Evolutionary conservation across 2,329 filamentous ascomycete genomes (phyloP), one percentile per base, ranked within the genome.

Genomic region (Cladophialophora bantiana): DNA sequence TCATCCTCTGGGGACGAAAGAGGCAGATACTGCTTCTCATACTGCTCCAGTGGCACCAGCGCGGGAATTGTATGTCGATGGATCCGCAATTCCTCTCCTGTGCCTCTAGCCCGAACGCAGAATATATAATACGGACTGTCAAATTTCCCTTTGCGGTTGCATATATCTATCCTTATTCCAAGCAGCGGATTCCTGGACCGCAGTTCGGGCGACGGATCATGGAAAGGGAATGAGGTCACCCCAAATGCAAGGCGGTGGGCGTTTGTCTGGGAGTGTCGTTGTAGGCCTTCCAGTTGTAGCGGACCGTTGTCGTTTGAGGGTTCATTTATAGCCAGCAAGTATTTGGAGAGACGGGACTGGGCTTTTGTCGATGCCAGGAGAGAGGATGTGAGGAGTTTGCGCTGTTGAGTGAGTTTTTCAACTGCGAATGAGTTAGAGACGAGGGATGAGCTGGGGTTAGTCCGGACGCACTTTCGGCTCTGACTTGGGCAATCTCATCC

Each of bases 11-110:
- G 18, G 7, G 35, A 38, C 1, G 72, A 67, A 4, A 68, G 26
- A 5, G 75, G 71, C 1, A 82, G 74, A 69, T 79, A 81, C 13
- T 71, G 68, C 15, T 73, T 66, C 69, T 79, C 79, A 9, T 83
- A 71, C 38, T 75, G 75, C 9, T 75, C 66, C 9, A 83, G 64
- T 0, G 80, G 75, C 18, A 83, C 80, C 61, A 82, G 80, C 0
- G 77, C 73, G 4, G 81, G 81, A n/a, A 83, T 77, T 0, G 81
- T 83, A 71, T 83, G 81, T 13, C 77, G 74, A 65, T 82, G 75
- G 5, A 83, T 76, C 2, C 72, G 70, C 4, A 80, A 61, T 13
- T 72, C 63, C 40, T 72, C 72, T n/a, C 48, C 64, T 7, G 71
- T 69, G 7, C 69, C 72, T 2, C 66, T 60, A 3, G 67, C 71